phyloP scores from a whole-genome alignment of 1,284 basidiomycete species.

The Taiwanofungus camphoratus region DNA sequence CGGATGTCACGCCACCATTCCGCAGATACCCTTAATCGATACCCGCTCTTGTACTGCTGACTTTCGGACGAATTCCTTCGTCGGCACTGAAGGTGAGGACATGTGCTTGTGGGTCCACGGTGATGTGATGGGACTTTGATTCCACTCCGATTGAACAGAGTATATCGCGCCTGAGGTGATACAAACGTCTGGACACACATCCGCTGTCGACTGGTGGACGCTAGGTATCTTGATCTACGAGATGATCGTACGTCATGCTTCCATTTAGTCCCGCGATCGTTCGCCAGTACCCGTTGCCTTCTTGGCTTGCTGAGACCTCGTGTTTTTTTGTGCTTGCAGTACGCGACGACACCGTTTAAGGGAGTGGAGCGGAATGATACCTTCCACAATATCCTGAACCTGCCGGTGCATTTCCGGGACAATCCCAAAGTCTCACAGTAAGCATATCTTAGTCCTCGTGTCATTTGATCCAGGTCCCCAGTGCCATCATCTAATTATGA shows the following conservation, averaged over 20 bases:
- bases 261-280: conserved; percentile 8
- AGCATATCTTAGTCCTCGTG: conserved; percentile 32
- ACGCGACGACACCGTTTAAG: conserved; percentile 98
- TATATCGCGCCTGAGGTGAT: conserved; percentile 99
- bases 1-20: too few relatives aligned
- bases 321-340: conserved; percentile 43
- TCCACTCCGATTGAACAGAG: conserved; percentile 45
- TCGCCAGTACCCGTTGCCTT: conserved; percentile 8
- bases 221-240: conserved; percentile 98
- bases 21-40: conserved; percentile 84
- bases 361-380: conserved; percentile 92
- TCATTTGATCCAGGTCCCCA: neutral
- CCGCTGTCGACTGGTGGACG: conserved; percentile 99
- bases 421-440: conserved; percentile 78
- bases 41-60: conserved; percentile 97
- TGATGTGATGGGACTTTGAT: conserved; percentile 14
- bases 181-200: conserved; percentile 94
- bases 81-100: conserved; percentile 88
- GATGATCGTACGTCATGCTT: conserved; percentile 85
- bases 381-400: conserved; percentile 90
- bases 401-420: conserved; percentile 88
- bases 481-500: neutral
- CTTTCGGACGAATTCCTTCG: conserved; percentile 98
- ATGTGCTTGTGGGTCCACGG: conserved; percentile 16
- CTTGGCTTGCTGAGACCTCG: neutral